phyloP scores from a whole-genome alignment of 2,329 filamentous ascomycete species.

The Mycosphaerelloides madeirae region DNA sequence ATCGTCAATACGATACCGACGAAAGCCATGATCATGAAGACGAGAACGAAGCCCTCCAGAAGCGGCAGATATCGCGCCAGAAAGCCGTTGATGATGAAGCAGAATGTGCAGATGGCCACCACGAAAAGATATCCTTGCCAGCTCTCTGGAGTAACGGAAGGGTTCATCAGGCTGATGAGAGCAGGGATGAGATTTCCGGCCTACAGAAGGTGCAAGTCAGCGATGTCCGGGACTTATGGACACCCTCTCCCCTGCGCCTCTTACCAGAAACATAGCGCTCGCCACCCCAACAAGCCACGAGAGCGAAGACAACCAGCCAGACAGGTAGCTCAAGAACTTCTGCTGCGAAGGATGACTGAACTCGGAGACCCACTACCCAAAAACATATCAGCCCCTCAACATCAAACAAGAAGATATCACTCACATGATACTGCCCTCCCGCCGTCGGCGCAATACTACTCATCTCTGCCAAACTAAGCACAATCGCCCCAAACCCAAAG shows the following conservation, averaged over 20 bases:
- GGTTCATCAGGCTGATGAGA: constrained; percentile 3
- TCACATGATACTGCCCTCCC: too few species aligned
- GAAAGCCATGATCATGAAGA: constrained; percentile 22
- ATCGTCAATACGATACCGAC: constrained; percentile 20
- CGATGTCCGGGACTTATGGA: too few species aligned
- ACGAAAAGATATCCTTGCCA: constrained; percentile 18
- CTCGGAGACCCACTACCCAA: constrained; percentile 29
- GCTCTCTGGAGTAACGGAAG: constrained; percentile 3
- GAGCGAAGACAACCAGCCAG: constrained; percentile 46
- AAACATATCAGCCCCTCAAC: too few species aligned
- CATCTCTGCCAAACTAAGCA: constrained; percentile 21
- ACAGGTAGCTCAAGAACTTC: constrained; percentile 26
- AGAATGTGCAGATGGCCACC: constrained; percentile 5
- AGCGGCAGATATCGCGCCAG: constrained; percentile 16
- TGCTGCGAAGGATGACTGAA: constrained; percentile 24
- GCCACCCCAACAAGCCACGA: constrained; percentile 48
- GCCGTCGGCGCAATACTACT: constrained; percentile 25
- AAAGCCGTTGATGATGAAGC: constrained; percentile 15
- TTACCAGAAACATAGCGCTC: constrained; percentile 44
- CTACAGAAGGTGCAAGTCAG: too few species aligned
- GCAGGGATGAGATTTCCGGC: constrained; percentile 5
- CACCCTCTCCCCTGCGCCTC: too few species aligned
- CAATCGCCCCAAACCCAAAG: constrained; percentile 15
- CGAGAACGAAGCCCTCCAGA: constrained; percentile 19
- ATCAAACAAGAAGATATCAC: too few species aligned